These are phyloP conservation scores for Colletotrichum liaoningense DNA, from an alignment of 2,329 filamentous ascomycete species.

Conservation along the genomic window DNA sequence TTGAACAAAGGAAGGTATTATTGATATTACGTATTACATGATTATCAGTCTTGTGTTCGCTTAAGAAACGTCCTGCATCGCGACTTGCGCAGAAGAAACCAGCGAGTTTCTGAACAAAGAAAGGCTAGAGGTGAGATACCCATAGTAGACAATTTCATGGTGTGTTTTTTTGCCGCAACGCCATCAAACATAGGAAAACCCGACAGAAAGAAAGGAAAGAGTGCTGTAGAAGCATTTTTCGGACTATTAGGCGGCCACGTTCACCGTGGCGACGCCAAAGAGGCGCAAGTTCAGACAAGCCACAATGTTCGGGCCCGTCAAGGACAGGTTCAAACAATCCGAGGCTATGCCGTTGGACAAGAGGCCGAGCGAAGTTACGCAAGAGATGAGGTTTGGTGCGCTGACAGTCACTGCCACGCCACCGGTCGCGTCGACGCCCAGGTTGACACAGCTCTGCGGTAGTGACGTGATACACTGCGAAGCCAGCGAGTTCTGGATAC, in stretches of 20 bases:
- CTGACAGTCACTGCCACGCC: neutral
- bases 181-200: neutral
- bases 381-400: neutral
- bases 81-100: neutral
- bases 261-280: conserved; percentile 25
- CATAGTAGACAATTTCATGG: conserved; percentile 11
- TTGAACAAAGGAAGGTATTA: conserved; percentile 11
- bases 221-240: neutral
- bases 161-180: neutral
- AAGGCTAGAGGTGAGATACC: neutral
- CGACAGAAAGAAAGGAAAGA: neutral
- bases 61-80: neutral
- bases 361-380: conserved; percentile 3
- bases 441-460: conserved; percentile 11
- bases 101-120: neutral
- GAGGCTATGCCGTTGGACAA: conserved; percentile 8
- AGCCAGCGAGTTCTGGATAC: neutral
- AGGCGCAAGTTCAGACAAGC: conserved; percentile 23
- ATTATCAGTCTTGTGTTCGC: conserved; percentile 16
- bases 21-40: conserved; percentile 16
- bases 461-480: neutral
- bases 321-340: conserved; percentile 16
- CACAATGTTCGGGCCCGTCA: conserved; percentile 1
- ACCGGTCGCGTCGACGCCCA: neutral
- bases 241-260: neutral